These are phyloP conservation scores for Albugo laibachii DNA, from an alignment of 352 stramenopile genomes.

Conservation along the genomic window DNA sequence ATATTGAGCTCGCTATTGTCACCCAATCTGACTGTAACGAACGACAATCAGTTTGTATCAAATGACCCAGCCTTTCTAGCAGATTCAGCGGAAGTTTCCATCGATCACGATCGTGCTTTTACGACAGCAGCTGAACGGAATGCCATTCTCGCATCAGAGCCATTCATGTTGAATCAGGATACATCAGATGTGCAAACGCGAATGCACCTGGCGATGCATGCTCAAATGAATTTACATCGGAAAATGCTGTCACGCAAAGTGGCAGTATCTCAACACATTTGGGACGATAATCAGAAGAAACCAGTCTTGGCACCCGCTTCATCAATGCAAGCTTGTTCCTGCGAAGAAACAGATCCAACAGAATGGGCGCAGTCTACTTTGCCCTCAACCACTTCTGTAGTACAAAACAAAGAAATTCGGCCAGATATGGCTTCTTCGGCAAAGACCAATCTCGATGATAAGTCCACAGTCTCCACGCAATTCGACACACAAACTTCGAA, in stretches of 20 bases:
- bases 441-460: no score
- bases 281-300: slow-evolving; percentile 1
- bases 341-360: no score
- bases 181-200: slow-evolving; percentile 49
- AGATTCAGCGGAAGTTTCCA: not conserved
- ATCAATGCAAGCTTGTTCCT: no score
- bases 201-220: slow-evolving; percentile 76
- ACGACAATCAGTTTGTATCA: no score
- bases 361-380: no score
- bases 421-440: no score
- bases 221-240: slow-evolving; percentile 74
- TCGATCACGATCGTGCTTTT: not conserved
- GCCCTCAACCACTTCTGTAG: no score
- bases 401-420: no score
- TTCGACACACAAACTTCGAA: no score
- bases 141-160: slow-evolving; percentile 6
- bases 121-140: no score
- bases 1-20: slow-evolving; percentile 65
- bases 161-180: slow-evolving; percentile 40
- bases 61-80: not conserved
- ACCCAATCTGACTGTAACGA: slow-evolving; percentile 18
- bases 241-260: slow-evolving; percentile 78
- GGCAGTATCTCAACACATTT: slow-evolving; percentile 45
- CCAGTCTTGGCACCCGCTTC: no score
- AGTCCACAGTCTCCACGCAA: no score